Evolutionary conservation across 2,329 filamentous ascomycete genomes (phyloP), one percentile per base, ranked within the genome.

Genomic region (Leptoxyphium fumago): DNA sequence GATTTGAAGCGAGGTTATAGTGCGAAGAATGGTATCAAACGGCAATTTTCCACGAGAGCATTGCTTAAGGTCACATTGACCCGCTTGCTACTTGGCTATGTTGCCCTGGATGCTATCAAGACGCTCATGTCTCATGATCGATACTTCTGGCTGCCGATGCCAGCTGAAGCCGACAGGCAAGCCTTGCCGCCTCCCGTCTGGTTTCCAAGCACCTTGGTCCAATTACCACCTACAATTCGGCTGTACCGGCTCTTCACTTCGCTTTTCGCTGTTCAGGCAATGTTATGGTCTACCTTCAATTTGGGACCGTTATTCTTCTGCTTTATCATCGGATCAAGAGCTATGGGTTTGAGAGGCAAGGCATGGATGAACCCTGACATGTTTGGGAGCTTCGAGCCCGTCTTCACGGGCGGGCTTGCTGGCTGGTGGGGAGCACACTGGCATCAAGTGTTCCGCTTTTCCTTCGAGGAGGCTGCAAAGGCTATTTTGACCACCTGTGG

Each of bases 361-460:
- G 55, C 74, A 2, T 82, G 75, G 74, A 66, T 79, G 48, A 81
- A 81, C 54, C 68, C 74, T 0, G 67, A 72, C n/a, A 61, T 64
- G 10, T 82, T 73, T 62, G 77, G 77, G 0, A 57, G 64, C 2
- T 70, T 71, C 49, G 34, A 54, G 0, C 63, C 68, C 21, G 68
- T 88, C 2, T 62, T 80, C 10, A 75, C 86, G 48, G 69, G 76
- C 46, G 88, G 89, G 0, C 68, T 95, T 2, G 72, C 75, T 1
- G 88, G 87, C 1, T 82, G 81, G 64, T 96, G 89, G 89, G 80
- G 83, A 39, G 71, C 69, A 17, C 89, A 78, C 72, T 95, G 89
- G 89, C 89, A 96, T 61, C 88, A 95, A 63, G 80, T 81, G 2
- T 93, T 94, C 64, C 81, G 87, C 1, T 73, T 78, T 44, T 77